A percentile compares a stretch with the other conserved stretches of the same genome.
These are phyloP conservation scores for Chernovozyma aurita DNA, from an alignment of 1,139 yeast genomes.

Conservation along the genomic window DNA sequence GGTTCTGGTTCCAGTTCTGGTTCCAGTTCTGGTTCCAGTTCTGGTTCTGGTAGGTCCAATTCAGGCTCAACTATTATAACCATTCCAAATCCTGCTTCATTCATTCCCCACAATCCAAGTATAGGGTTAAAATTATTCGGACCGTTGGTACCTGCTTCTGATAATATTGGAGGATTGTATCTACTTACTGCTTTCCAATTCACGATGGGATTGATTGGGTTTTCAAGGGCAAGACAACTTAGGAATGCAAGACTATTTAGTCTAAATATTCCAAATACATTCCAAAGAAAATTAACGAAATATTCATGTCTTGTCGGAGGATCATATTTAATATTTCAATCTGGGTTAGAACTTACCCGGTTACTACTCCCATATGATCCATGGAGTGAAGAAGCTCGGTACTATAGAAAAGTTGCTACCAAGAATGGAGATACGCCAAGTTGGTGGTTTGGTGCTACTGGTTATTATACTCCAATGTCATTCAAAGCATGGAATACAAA, in stretches of 20 bases:
- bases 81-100: slow-evolving; percentile 20
- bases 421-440: slow-evolving; percentile 40
- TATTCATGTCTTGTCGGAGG: slow-evolving; percentile 18
- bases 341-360: slow-evolving; percentile 49
- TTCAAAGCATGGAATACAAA: slow-evolving; percentile 43
- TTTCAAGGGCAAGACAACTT: slow-evolving; percentile 19
- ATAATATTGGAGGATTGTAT: slow-evolving; percentile 46
- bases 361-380: slow-evolving; percentile 54
- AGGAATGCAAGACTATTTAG: slow-evolving; percentile 12
- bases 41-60: slow-evolving; percentile 1
- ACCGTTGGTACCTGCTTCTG: slow-evolving; percentile 62
- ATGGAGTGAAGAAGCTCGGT: slow-evolving; percentile 57
- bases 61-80: slow-evolving; percentile 9
- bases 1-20: slow-evolving; percentile 1
- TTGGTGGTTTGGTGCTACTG: slow-evolving; percentile 60
- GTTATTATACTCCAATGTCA: slow-evolving; percentile 48
- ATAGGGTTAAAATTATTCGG: slow-evolving; percentile 58
- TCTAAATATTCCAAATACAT: slow-evolving; percentile 13
- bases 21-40: background rate
- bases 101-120: slow-evolving; percentile 43
- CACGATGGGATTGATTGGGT: slow-evolving; percentile 30
- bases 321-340: slow-evolving; percentile 22
- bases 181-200: slow-evolving; percentile 46
- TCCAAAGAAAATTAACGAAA: slow-evolving; percentile 11
- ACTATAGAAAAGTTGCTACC: slow-evolving; percentile 41